Conservation (phyloP, 2,329 filamentous ascomycete genomes). For the Botryotinia convoluta region DNA sequence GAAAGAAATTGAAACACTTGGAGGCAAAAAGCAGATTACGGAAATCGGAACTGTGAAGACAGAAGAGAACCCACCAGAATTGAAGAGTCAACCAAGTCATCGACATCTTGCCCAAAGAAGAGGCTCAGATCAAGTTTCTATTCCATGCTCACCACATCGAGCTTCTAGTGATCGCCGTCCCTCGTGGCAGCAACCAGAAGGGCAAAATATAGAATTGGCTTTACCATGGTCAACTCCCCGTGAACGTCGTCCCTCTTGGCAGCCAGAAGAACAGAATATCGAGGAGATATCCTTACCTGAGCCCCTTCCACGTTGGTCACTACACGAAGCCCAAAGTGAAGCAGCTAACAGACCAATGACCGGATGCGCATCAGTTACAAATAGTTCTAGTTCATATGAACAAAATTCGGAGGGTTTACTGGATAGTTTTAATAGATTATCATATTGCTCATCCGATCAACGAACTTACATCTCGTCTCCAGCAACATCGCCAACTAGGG, state of each 20-base stretch:
- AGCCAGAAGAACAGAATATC: constrained; percentile 10
- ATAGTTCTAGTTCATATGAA: constrained; percentile 57
- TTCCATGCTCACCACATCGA: constrained; percentile 26
- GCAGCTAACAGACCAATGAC: constrained; percentile 27
- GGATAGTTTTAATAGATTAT: constrained; percentile 56
- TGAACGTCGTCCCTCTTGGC: constrained; percentile 11
- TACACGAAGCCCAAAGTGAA: constrained; percentile 13
- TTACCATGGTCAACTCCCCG: background rate
- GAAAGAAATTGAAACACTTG: constrained; percentile 66
- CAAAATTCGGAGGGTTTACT: constrained; percentile 56
- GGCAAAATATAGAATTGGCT: constrained; percentile 13
- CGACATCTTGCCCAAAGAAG: constrained; percentile 31
- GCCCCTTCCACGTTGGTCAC: constrained; percentile 4
- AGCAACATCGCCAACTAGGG: constrained; percentile 56
- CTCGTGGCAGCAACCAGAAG: constrained; percentile 21
- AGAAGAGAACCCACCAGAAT: constrained; percentile 40
- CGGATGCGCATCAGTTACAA: constrained; percentile 57
- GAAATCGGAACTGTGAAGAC: constrained; percentile 56
- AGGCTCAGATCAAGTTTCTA: constrained; percentile 28
- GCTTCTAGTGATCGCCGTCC: constrained; percentile 23
- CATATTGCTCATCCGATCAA: constrained; percentile 59
- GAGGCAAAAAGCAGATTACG: constrained; percentile 61
- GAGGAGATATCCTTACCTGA: constrained; percentile 9
- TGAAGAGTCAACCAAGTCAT: constrained; percentile 34
- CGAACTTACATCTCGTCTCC: constrained; percentile 59